Evolutionary conservation across 192 early-diverging fungal species (phyloP).

Genomic region (Diversispora eburnea): DNA sequence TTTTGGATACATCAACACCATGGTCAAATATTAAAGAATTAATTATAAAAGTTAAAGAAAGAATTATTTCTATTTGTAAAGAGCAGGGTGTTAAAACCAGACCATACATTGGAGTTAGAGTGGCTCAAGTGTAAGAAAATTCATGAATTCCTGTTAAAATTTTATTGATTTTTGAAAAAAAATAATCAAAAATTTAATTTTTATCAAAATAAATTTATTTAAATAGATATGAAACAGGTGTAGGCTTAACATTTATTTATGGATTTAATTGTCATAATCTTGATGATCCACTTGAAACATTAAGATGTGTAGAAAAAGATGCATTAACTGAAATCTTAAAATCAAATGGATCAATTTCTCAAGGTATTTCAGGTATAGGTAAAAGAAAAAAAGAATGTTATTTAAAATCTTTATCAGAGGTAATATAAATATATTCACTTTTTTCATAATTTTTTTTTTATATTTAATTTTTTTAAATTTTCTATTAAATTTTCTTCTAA

Average conservation of each 20-base stretch:
- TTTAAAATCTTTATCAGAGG: slow-evolving; percentile 11
- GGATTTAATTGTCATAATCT: slow-evolving; percentile 19
- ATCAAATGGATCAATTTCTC: slow-evolving; percentile 1
- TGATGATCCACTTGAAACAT: slow-evolving; percentile 12
- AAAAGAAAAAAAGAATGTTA: slow-evolving; percentile 22
- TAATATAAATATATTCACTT: not conserved
- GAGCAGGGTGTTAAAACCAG: not conserved
- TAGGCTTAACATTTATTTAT: slow-evolving; percentile 19
- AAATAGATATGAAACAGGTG: slow-evolving; percentile 22
- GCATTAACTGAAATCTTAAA: slow-evolving; percentile 10
- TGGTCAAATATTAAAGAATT: slow-evolving; percentile 13
- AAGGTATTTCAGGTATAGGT: slow-evolving; percentile 11
- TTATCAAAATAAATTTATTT: not conserved
- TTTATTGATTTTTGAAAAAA: too few relatives aligned
- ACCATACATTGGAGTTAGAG: not conserved
- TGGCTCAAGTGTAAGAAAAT: slow-evolving; percentile 1
- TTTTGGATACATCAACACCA: not conserved
- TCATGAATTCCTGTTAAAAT: not conserved
- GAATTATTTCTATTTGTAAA: slow-evolving; percentile 3
- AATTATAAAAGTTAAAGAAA: slow-evolving; percentile 1
- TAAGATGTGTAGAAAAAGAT: slow-evolving; percentile 12
- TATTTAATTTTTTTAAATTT: not conserved
- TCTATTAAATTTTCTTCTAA: not conserved
- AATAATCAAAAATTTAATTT: too few relatives aligned
- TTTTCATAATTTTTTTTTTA: not conserved